phyloP scores from a whole-genome alignment of 176 grass and related monocot genomes.

The Oryza longistaminata region DNA sequence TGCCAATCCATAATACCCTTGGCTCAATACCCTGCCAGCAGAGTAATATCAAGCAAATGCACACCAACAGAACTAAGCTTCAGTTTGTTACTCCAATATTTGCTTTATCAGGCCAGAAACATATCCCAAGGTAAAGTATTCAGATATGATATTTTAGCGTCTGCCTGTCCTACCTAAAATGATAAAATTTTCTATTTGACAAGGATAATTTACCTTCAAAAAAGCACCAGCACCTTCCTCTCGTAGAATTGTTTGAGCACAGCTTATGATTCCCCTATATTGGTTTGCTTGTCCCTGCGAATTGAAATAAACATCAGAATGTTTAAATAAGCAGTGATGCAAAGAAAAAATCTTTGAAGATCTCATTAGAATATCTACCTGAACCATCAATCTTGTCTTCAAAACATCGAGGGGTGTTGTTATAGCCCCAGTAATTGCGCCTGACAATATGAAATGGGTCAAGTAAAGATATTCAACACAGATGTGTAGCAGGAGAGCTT shows the following conservation, averaged over 20 bases:
- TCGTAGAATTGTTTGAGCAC: conserved; percentile 64
- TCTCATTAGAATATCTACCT: conserved; percentile 49
- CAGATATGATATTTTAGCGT: not conserved
- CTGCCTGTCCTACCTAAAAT: not conserved
- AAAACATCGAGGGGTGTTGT: conserved; percentile 87
- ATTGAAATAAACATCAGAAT: conserved; percentile 10
- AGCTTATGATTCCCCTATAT: conserved; percentile 58
- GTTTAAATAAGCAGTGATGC: not conserved
- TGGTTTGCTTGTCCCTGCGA: conserved; percentile 54
- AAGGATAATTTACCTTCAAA: conserved; percentile 53
- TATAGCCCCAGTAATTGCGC: conserved; percentile 77
- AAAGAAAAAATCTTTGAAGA: not conserved
- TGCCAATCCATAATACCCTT: conserved; percentile 77
- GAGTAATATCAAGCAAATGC: conserved; percentile 15
- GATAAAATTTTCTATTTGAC: not conserved
- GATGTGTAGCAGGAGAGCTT: not conserved
- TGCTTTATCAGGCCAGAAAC: not conserved
- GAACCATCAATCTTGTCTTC: conserved; percentile 94
- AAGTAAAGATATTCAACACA: not conserved
- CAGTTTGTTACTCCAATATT: not conserved
- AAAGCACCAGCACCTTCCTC: conserved; percentile 71
- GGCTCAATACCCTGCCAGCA: conserved; percentile 70
- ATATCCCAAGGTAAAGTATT: not conserved
- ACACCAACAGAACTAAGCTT: not conserved
- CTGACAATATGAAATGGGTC: conserved; percentile 30